These are phyloP conservation scores for Alternaria sp. DNA, from an alignment of 2,329 filamentous ascomycete species.

Conservation along the genomic window DNA sequence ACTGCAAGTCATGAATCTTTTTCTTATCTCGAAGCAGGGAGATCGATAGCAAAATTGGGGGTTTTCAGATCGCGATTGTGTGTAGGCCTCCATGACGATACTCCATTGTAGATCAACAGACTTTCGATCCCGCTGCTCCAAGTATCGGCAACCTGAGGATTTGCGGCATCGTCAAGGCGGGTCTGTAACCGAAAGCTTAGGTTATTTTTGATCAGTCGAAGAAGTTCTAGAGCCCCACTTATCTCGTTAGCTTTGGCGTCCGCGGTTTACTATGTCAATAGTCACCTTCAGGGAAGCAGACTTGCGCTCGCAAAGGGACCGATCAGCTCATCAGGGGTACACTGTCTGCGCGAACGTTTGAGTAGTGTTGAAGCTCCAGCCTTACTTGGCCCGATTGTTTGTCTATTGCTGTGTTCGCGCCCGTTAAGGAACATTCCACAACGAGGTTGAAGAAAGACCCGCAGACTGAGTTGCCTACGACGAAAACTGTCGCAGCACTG, in stretches of 20 bases:
- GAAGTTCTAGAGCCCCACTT: constrained; percentile 15
- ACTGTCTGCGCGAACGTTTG: constrained; percentile 11
- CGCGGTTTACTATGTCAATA: constrained; percentile 26
- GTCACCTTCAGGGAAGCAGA: constrained; percentile 7
- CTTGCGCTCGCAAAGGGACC: constrained; percentile 3
- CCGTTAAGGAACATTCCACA: background rate
- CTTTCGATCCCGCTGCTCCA: background rate
- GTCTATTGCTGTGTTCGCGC: background rate
- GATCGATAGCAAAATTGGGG: background rate
- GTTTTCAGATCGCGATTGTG: background rate
- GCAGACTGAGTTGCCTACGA: background rate
- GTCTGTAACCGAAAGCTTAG: constrained; percentile 20
- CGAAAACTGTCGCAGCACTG: background rate
- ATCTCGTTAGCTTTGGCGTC: constrained; percentile 6
- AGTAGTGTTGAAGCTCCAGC: constrained; percentile 3
- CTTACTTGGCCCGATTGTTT: background rate
- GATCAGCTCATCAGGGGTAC: constrained; percentile 6
- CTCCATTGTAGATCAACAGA: background rate
- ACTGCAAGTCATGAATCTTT: background rate
- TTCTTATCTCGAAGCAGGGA: background rate
- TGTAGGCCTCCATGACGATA: background rate
- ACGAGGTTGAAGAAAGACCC: background rate
- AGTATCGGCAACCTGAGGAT: background rate
- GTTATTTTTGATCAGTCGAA: constrained; percentile 19
- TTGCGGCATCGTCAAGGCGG: background rate